Percentiles rank a stretch among this genome's conserved stretches.
Conservation (phyloP, 208 protist genomes). For the Trypanosoma grayi region DNA sequence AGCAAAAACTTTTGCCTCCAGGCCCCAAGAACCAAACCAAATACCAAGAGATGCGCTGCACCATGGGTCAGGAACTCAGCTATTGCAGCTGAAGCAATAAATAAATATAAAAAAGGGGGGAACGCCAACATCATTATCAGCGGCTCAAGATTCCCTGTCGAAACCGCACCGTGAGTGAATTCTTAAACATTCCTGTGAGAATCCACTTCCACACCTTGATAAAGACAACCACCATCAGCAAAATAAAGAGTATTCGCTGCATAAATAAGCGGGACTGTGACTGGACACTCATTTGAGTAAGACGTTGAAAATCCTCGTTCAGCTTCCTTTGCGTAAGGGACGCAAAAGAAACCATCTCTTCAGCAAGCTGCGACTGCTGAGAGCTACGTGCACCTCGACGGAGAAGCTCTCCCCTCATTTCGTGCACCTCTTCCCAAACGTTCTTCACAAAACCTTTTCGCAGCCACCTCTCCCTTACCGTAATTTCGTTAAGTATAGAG, state of each 20-base stretch:
- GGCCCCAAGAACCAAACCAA: background rate
- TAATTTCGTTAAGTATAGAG: conserved; percentile 82
- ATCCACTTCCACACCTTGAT: conserved; percentile 84
- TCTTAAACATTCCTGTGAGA: conserved; percentile 60
- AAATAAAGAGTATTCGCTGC: conserved; percentile 54
- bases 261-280: conserved; percentile 74
- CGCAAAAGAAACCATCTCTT: conserved; percentile 88
- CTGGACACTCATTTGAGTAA: conserved; percentile 81
- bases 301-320: conserved; percentile 85
- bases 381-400: conserved; percentile 83
- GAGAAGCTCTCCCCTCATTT: conserved; percentile 83
- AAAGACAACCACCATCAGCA: conserved; percentile 56
- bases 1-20: no score
- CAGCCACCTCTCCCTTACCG: conserved; percentile 83
- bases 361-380: conserved; percentile 86
- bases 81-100: no score
- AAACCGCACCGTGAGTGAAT: conserved; percentile 69
- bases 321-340: conserved; percentile 79
- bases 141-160: conserved; percentile 56
- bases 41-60: background rate
- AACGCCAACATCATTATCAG: background rate
- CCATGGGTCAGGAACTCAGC: no score
- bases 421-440: conserved; percentile 89
- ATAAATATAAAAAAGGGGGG: conserved; percentile 25
- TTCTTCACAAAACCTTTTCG: conserved; percentile 85